Percentiles rank a stretch among this genome's conserved stretches.
Conservation (phyloP, 2,329 filamentous ascomycete genomes). For the Sporothrix protearum region DNA sequence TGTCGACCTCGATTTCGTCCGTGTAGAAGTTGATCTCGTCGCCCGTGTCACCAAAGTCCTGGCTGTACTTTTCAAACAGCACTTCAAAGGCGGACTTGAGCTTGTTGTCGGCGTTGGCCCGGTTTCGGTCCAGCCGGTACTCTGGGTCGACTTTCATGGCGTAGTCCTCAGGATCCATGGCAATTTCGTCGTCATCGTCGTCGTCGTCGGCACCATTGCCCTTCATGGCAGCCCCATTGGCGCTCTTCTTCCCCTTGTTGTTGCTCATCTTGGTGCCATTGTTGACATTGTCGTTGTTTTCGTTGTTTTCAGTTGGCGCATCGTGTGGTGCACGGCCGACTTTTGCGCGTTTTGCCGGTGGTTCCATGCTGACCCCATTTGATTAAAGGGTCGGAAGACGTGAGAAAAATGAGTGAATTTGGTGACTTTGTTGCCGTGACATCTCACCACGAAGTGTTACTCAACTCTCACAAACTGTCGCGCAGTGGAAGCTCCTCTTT, state of each 20-base stretch:
- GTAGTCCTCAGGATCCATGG: slow-evolving; percentile 47
- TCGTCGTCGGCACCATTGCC: slow-evolving; percentile 29
- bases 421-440: background rate
- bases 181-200: slow-evolving; percentile 48
- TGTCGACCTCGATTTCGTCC: slow-evolving; percentile 80
- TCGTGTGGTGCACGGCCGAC: slow-evolving; percentile 22
- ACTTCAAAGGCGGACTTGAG: slow-evolving; percentile 81
- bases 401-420: background rate
- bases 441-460: no score
- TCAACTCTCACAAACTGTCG: background rate
- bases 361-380: slow-evolving; percentile 26
- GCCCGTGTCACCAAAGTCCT: slow-evolving; percentile 75
- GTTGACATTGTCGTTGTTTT: slow-evolving; percentile 3
- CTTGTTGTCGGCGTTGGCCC: slow-evolving; percentile 63
- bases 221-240: background rate
- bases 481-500: background rate
- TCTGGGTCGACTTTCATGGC: slow-evolving; percentile 49
- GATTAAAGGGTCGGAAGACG: background rate
- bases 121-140: slow-evolving; percentile 57
- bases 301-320: slow-evolving; percentile 3
- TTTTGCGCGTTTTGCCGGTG: slow-evolving; percentile 25
- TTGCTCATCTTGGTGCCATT: background rate
- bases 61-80: slow-evolving; percentile 85
- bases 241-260: background rate
- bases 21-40: slow-evolving; percentile 87